Evolutionary conservation across 140 eudicot genomes (phyloP).

Genomic region (Erigeron philadelphicus): DNA sequence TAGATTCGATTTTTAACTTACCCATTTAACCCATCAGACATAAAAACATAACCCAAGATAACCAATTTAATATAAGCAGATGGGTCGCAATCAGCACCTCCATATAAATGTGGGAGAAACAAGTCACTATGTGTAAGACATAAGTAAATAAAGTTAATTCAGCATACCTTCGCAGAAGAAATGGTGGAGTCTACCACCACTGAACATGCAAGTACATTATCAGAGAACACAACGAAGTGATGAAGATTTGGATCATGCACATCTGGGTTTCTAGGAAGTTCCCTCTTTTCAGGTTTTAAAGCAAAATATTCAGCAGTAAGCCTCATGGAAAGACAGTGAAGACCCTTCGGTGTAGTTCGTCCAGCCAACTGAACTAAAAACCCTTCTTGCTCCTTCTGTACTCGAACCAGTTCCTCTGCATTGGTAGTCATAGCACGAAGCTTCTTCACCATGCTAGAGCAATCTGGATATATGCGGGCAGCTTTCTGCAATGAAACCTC

Average conservation of each 20-base stretch:
- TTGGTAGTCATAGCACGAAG: constrained; percentile 89
- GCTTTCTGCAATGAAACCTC: constrained; percentile 71
- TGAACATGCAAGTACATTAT: constrained; percentile 81
- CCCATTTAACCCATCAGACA: neutral
- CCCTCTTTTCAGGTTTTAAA: constrained; percentile 51
- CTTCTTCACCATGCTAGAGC: constrained; percentile 70
- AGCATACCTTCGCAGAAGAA: constrained; percentile 63
- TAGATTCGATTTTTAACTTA: neutral
- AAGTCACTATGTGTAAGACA: neutral
- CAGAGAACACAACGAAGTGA: constrained; percentile 80
- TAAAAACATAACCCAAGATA: neutral
- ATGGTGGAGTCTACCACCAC: constrained; percentile 82
- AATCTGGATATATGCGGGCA: constrained; percentile 59
- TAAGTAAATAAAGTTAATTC: constrained; percentile 19
- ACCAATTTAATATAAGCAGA: neutral
- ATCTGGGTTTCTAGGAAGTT: constrained; percentile 46
- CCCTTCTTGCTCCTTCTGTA: constrained; percentile 58
- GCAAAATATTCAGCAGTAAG: constrained; percentile 75
- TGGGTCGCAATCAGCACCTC: neutral
- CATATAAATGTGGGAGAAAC: neutral
- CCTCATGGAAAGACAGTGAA: constrained; percentile 97
- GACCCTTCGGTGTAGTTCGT: constrained; percentile 93
- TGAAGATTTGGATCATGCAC: constrained; percentile 40
- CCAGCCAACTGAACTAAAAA: constrained; percentile 79
- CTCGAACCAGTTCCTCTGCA: constrained; percentile 68